These are phyloP conservation scores for Grigorovia transvaalensis DNA, from an alignment of 805 yeast genomes.

Conservation along the genomic window DNA sequence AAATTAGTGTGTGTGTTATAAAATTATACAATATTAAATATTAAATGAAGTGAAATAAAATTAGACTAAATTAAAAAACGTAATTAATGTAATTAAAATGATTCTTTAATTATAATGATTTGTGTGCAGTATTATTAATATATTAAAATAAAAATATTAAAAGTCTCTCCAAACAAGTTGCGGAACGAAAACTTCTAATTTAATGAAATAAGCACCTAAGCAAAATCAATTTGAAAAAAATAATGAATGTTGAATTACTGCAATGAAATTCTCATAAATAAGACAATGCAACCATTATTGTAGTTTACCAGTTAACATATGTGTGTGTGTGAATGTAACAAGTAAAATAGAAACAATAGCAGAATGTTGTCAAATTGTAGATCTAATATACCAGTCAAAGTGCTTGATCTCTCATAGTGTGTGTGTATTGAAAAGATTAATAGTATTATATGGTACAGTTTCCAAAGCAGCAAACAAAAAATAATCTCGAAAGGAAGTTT, in stretches of 20 bases:
- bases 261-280: too few species aligned
- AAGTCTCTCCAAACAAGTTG: not conserved
- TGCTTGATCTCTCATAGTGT: not conserved
- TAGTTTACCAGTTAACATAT: too few species aligned
- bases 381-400: too few species aligned
- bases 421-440: not conserved
- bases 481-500: not conserved
- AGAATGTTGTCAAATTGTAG: too few species aligned
- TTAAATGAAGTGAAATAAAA: conserved; percentile 7
- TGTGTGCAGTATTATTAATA: conserved; percentile 7
- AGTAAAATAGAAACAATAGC: too few species aligned
- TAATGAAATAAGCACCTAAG: not conserved
- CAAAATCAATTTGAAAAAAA: not conserved
- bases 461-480: not conserved
- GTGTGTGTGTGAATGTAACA: too few species aligned
- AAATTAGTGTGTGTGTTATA: conserved; percentile 11
- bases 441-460: not conserved
- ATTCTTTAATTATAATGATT: conserved; percentile 6
- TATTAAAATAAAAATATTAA: not conserved
- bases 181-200: not conserved
- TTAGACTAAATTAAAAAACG: conserved; percentile 2
- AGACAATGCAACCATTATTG: too few species aligned
- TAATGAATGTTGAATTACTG: too few species aligned
- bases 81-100: conserved; percentile 2
- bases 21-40: conserved; percentile 12